Base-by-base conservation (phyloP, 345 rosid genomes). In the Eucalyptus leucophloia region DNA sequence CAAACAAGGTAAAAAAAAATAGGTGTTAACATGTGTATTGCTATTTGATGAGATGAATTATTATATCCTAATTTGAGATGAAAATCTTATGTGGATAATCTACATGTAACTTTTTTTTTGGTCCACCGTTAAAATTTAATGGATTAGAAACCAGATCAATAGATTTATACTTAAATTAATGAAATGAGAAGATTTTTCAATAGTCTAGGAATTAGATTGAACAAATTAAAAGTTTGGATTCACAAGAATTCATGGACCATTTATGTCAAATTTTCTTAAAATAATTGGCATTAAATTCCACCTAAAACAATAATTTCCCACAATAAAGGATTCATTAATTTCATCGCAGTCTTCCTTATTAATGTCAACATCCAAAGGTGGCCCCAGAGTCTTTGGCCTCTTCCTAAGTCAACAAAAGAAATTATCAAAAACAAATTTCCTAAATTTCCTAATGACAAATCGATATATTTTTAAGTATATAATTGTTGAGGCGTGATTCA, bases 1-100 rank as follows among this genome's bases (percentile, higher is more conserved):
- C 0, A 1, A 0, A 16, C 34, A 69, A 32, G 24, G 81, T 17
- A 34, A 69, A 69, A 69, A 15, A 15, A 9, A 32, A 14, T 1
- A 65, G 44, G 24, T 6, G 10, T 69, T 9, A 5, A 34, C 24
- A 34, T n/a, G 44, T 69, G 13, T 26, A 18, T 69, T 67, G 17
- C 3, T 67, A 67, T 15, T 16, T n/a, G 40, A n/a, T 67, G 23
- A 67, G 40, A 67, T 67, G 12, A 34, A n/a, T 67, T 67, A n/a
- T 67, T 34, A 34, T 34, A 69, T 18, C 14, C 12, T 34, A 11
- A 69, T 18, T 69, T 69, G 42, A 34, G 44, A 69, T 69, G 44
- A 34, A 34, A 34, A 69, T 9, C 4, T 69, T 18, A 34, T 5
- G 7, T 9, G 13, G 26, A 69, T 69, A 34, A 18, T 69, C 0